Evolutionary conservation across 2,329 filamentous ascomycete species (phyloP).

Genomic region (Phaeosphaeria sp.): DNA sequence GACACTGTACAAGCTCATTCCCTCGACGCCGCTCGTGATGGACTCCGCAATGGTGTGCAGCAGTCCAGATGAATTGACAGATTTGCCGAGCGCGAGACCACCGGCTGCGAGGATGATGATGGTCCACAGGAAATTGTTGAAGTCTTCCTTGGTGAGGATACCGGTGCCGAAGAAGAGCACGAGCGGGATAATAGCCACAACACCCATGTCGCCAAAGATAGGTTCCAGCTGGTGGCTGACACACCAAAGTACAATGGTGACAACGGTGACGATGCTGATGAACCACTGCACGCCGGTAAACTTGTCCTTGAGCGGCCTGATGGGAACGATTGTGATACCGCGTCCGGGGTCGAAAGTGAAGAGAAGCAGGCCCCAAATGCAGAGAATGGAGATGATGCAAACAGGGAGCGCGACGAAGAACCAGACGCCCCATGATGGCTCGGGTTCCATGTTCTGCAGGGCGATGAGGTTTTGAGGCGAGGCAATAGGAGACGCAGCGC

Average conservation of each 20-base stretch:
- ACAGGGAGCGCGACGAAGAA: slow-evolving; percentile 96
- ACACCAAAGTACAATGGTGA: slow-evolving; percentile 92
- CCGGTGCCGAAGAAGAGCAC: slow-evolving; percentile 96
- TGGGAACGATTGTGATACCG: slow-evolving; percentile 88
- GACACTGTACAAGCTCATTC: slow-evolving; percentile 83
- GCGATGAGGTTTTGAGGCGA: slow-evolving; percentile 98
- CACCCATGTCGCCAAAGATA: slow-evolving; percentile 96
- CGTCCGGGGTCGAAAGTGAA: slow-evolving; percentile 83
- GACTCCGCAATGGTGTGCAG: slow-evolving; percentile 83
- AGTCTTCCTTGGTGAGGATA: slow-evolving; percentile 97
- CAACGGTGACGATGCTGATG: slow-evolving; percentile 80
- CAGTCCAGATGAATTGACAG: slow-evolving; percentile 90
- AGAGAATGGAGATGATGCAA: slow-evolving; percentile 82
- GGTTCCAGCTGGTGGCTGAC: slow-evolving; percentile 85
- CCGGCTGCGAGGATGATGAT: slow-evolving; percentile 98
- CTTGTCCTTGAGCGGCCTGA: slow-evolving; percentile 85
- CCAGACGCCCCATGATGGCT: slow-evolving; percentile 93
- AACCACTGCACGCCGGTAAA: slow-evolving; percentile 94
- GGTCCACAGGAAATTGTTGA: slow-evolving; percentile 99
- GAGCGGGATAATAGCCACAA: slow-evolving; percentile 94
- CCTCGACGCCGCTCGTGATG: slow-evolving; percentile 77
- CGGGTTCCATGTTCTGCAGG: slow-evolving; percentile 90
- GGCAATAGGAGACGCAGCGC: slow-evolving; percentile 94
- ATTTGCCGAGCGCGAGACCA: slow-evolving; percentile 89
- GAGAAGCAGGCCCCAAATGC: slow-evolving; percentile 89